Conservation (phyloP, 2,329 filamentous ascomycete species). For the Trichoderma aggressivum region DNA sequence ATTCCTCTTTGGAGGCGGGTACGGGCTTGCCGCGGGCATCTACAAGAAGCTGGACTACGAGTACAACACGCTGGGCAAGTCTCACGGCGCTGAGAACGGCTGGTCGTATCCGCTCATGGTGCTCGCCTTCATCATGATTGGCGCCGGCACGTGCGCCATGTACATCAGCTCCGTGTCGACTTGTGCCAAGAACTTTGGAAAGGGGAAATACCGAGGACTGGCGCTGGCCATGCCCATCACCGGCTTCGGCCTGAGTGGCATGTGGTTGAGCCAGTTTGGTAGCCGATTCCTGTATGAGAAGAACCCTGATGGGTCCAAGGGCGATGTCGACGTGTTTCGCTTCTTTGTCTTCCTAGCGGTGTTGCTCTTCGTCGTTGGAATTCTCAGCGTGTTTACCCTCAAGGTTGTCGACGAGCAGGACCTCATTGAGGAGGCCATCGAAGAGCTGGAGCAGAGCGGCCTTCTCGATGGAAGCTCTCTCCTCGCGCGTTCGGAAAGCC, state of each 20-base stretch:
- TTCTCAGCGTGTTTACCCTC: conserved; percentile 71
- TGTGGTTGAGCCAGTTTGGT: conserved; percentile 92
- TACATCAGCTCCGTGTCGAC: conserved; percentile 91
- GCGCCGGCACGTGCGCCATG: conserved; percentile 80
- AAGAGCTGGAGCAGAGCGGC: conserved; percentile 86
- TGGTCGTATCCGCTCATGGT: conserved; percentile 84
- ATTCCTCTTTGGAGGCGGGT: conserved; percentile 73
- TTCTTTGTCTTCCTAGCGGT: conserved; percentile 85
- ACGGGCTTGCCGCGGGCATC: conserved; percentile 75
- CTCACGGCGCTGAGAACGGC: conserved; percentile 42
- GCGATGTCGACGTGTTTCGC: conserved; percentile 70
- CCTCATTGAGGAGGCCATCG: conserved; percentile 84
- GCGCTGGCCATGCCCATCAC: conserved; percentile 89
- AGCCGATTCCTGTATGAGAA: conserved; percentile 72
- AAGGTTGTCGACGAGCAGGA: conserved; percentile 79
- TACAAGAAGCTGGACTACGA: conserved; percentile 58
- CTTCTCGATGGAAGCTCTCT: conserved; percentile 72
- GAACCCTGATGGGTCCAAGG: conserved; percentile 57
- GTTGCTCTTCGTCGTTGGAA: conserved; percentile 66
- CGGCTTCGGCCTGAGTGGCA: conserved; percentile 86
- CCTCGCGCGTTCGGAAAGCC: conserved; percentile 53
- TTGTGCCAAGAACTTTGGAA: conserved; percentile 96
- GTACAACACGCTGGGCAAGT: conserved; percentile 34
- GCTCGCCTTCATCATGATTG: conserved; percentile 76
- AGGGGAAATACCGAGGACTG: conserved; percentile 80